Base-by-base conservation (phyloP, 805 yeast genomes). In the Barnettozyma sp. region DNA sequence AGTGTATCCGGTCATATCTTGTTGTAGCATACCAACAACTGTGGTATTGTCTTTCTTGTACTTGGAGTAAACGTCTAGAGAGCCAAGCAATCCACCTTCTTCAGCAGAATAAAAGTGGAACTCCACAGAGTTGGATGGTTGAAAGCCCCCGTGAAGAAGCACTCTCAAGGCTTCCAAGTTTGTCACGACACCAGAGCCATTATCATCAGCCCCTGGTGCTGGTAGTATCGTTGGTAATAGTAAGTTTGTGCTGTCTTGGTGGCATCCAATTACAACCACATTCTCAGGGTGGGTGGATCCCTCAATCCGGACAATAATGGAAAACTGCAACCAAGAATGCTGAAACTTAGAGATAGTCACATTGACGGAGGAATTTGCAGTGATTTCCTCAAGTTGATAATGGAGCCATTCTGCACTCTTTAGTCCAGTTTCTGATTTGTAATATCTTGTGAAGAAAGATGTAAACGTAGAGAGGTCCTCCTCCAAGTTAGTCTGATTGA, bases 191-290 rank as follows among this genome's bases (percentile, higher is more conserved):
- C 97, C 97, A 4, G 88, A 76, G 3, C 95, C 94, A 57, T 88
- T 83, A 54, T 90, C 97, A 55, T 90, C 97, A 4, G 95, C 97
- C 3, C 97, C 97, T 2, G 96, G 96, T 0, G 95, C 85, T 17
- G 75, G 68, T 45, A 82, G 53, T 14, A 76, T 43, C 29, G 67
- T 67, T 8, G 95, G 96, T 38, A 83, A 67, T 28, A 83, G 46
- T 37, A 84, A 63, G 54, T 85, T 86, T 44, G 79, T 70, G 3
- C 94, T 81, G 55, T 90, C 97, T 53, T 81, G 83, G 60, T 90
- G 97, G 18, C 94, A 82, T 1, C 96, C 96, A 26, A 90, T 71
- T 12, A 90, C 76, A 2, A 90, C 78, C 5, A 68, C 59, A 22
- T 59, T 55, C 5, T 63, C 68, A 29, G 67, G 60, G 17, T 50